A percentile compares a stretch with the other conserved stretches of the same genome.
Conservation (phyloP, 202 grass and related monocot species). For the Musa balbisiana region DNA sequence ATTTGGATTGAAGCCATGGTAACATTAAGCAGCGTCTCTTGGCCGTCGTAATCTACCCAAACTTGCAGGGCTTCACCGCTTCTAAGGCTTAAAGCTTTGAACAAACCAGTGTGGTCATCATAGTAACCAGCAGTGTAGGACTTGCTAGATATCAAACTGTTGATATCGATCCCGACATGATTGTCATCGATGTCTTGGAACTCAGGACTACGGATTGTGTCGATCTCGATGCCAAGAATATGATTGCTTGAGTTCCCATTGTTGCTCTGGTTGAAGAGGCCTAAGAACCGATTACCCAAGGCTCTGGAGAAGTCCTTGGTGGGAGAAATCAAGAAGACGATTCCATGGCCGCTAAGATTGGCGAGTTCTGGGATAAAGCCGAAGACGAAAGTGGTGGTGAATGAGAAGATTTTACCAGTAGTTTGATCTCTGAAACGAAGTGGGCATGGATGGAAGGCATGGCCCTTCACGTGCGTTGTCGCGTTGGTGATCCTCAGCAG, state of each 20-base stretch:
- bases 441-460: constrained; percentile 6
- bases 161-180: constrained; percentile 53
- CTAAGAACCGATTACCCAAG: neutral
- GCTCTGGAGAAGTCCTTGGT: constrained; percentile 6
- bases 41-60: constrained; percentile 61
- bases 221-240: constrained; percentile 10
- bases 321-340: constrained; percentile 31
- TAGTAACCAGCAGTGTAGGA: constrained; percentile 50
- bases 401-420: constrained; percentile 29
- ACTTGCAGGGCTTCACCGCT: constrained; percentile 40
- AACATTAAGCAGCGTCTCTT: too few species aligned
- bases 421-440: neutral
- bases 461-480: constrained; percentile 2
- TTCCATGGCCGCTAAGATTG: constrained; percentile 31
- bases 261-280: neutral
- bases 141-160: constrained; percentile 39
- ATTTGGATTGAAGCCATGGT: too few species aligned
- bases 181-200: constrained; percentile 12
- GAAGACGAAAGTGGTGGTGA: constrained; percentile 46
- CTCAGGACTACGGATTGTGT: constrained; percentile 3
- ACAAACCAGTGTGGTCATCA: constrained; percentile 31
- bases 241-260: neutral
- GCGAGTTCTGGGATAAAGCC: constrained; percentile 25
- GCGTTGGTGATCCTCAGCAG: constrained; percentile 28
- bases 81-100: constrained; percentile 24